Evolutionary conservation across 2,329 filamentous ascomycete species (phyloP), one percentile per base, ranked within the genome.

Genomic region (Hysterium pulicare): DNA sequence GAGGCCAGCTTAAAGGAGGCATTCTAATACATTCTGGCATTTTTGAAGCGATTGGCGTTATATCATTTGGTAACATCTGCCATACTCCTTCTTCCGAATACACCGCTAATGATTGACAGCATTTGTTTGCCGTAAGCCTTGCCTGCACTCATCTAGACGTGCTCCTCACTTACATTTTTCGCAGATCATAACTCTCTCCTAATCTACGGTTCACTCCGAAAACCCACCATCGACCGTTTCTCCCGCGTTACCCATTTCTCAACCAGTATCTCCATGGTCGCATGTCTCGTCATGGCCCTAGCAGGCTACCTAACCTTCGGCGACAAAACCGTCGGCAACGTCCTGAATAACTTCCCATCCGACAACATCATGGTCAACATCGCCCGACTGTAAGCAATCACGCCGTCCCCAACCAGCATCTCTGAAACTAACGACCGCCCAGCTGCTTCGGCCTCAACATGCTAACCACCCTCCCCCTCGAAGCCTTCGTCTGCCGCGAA

Each of bases 401-500:
- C 23, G 13, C 26, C 31, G 6, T 23, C 21, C 15, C 11, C 5
- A 22, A 10, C 15, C 36, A 39, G 15, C 45, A 20, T 13, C 36
- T 28, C 10, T 32, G 19, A 42, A 30, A 28, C 24, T 7, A 28
- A 13, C 24, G 8, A 28, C 24, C 7, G 8, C 7, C 24, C 48
- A 77, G 75, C 38, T 96, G 89, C 70, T 97, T 98, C 62, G 93
- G 93, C 2, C 79, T 98, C 53, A 98, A 98, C 75, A 98, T 98
- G 93, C 82, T 98, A 58, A 96, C 93, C 11, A 97, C 93, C 2
- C 75, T 98, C 26, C 93, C 93, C 0, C 83, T 98, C 46, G 93
- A 98, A 74, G 90, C 90, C 13, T 98, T 98, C 66, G 93, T 98
- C 41, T 98, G 93, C 69, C 82, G 93, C 59, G 93, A 96, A 69